A percentile compares a stretch with the other conserved stretches of the same genome.
phyloP scores from a whole-genome alignment of 805 yeast genomes.

The Candida montana region DNA sequence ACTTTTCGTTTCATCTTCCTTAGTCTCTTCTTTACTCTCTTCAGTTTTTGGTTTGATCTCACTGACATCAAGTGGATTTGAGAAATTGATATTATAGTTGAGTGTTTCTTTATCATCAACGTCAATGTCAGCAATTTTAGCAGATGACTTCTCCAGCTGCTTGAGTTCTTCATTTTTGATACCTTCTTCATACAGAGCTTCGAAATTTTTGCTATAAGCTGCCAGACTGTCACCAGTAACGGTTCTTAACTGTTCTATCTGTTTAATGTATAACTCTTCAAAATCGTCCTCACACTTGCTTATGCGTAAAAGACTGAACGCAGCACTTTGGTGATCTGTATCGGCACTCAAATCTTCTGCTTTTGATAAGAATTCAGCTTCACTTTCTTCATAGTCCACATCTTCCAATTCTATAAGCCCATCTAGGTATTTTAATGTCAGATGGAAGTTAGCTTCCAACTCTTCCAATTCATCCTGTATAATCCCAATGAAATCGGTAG shows the following conservation, averaged over 20 bases:
- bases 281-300: slow-evolving; percentile 14
- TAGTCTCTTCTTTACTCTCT: neutral
- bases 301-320: slow-evolving; percentile 4
- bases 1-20: neutral
- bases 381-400: slow-evolving; percentile 10
- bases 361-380: slow-evolving; percentile 4
- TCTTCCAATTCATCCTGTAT: slow-evolving; percentile 10
- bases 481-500: slow-evolving; percentile 1
- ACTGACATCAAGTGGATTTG: slow-evolving; percentile 1
- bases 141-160: slow-evolving; percentile 14
- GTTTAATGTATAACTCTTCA: slow-evolving; percentile 7
- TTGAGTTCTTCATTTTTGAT: slow-evolving; percentile 10
- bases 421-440: slow-evolving; percentile 11
- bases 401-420: slow-evolving; percentile 14
- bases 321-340: neutral
- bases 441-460: slow-evolving; percentile 9
- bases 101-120: slow-evolving; percentile 10
- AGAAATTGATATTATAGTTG: slow-evolving; percentile 5
- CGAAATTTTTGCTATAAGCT: slow-evolving; percentile 15
- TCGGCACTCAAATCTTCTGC: slow-evolving; percentile 1
- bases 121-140: slow-evolving; percentile 12
- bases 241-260: slow-evolving; percentile 3
- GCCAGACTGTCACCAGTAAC: slow-evolving; percentile 10
- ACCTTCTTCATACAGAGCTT: slow-evolving; percentile 13
- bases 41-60: neutral